Base-by-base conservation (phyloP, 257 asterid species). In the Linaria vulgaris region DNA sequence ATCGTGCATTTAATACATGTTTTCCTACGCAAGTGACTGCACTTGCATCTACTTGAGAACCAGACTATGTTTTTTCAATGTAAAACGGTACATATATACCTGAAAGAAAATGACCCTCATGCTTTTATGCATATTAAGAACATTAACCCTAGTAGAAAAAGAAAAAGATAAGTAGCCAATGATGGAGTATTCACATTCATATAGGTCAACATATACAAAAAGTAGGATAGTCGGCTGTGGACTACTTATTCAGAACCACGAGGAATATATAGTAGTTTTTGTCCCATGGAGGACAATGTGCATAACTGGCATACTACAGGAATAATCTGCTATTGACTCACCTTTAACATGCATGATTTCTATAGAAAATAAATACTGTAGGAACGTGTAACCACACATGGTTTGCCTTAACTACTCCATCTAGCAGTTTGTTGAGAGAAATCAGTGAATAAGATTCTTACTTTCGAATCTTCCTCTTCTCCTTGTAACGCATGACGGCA, bases 401-500 rank as follows among this genome's bases (percentile, higher is more conserved):
- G 7, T n/a, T 44, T 19, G 1, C 16, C 17, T 14, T 44, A 49
- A 6, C 6, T 19, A 58, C 63, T 12, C 49, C 16, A 1, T 22
- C 34, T 6, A 2, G 6, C 34, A 6, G 34, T 27, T 27, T n/a
- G 37, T n/a, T 41, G 38, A 27, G 1, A 51, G 13, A 66, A 50
- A 22, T 54, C 0, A 31, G 37, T 15, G 0, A 34, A 50, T 9
- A 23, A 45, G 47, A 57, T 60, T 41, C 82, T 72, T 79, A 82
- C 87, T 68, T 76, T 23, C 88, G 73, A 0, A 82, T 67, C 82
- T 94, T 90, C 78, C 86, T 90, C 91, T 94, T 94, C 76, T 90
- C 97, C 80, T 76, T 85, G 80, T 94, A 94, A 56, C 99, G 96
- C 83, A 77, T 68, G 60, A 94, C 95, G 46, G 92, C 99, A 72